Base-by-base conservation (phyloP, 208 protist species). In the Trypanosoma theileri region DNA sequence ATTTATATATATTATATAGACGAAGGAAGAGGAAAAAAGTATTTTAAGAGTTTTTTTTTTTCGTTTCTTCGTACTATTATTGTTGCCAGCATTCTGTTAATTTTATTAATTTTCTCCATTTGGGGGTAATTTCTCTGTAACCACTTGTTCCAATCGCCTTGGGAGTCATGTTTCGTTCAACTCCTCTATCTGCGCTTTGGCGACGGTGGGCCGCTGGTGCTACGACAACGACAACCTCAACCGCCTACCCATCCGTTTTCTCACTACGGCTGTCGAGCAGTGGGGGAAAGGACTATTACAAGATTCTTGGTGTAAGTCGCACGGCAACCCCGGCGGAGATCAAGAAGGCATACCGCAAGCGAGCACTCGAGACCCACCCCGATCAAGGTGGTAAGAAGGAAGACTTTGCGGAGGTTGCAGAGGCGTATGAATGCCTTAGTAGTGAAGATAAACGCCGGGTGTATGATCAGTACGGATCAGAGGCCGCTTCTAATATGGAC, bases 341-440 rank as follows among this genome's bases (percentile, higher is more conserved):
- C 54, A 97, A 97, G 75, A 89, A 92, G 65, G 93, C 93, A 13
- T 97, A 97, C 70, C 90, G 91, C 59, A 96, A 96, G 78, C 85
- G 89, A 28, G 90, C 91, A 11, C 64, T 95, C 26, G 91, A 95
- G 55, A 95, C 89, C 17, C 93, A 97, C 63, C 93, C 93, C 9
- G 93, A 97, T 61, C 90, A 96, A 68, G 93, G 93, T 35, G 93
- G 93, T 28, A 94, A 93, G 63, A 94, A 93, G 78, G 93, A 97
- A 69, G 93, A 96, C 69, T 97, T 97, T 66, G 81, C 87, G 0
- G 85, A 95, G 71, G 77, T 96, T 14, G 85, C 87, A 21, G 88
- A 97, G 77, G 98, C 98, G 7, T 99, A 99, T 74, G 98, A 99
- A 68, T 92, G 99, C 14, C 87, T 99, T 21, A 93, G 79, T 59